Evolutionary conservation across 805 yeast species (phyloP), one percentile per base, ranked within the genome.

Genomic region (Candida sphagnicola): DNA sequence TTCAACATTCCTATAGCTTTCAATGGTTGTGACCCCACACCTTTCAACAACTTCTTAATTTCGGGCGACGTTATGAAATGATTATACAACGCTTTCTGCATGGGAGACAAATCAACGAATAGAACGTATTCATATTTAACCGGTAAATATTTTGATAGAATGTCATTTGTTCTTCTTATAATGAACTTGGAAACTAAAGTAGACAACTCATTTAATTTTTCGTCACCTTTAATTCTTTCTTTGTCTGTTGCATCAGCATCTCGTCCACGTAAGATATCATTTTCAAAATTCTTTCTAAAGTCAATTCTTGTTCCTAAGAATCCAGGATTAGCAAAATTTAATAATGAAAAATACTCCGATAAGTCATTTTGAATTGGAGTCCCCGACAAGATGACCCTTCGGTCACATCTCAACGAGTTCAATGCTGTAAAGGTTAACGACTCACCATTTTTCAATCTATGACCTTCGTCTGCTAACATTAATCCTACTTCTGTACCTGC

Each of bases 361-460:
- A 91, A 68, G 65, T 91, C 98, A 52, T 91, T 91, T 59, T 91
- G 99, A 46, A 91, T 90, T 0, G 99, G 99, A 0, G 99, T 91
- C 28, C 99, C 99, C 1, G 96, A 87, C 16, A 91, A 65, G 47
- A 91, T 91, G 5, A 91, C 97, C 41, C 99, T 73, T 52, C 99
- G 72, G 35, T 82, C 80, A 56, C 95, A 91, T 37, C 83, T 78
- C 39, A 93, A 72, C n/a, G 88, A 75, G 51, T 87, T 81, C 29
- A 91, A 70, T 0, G 97, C 87, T 0, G 87, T 86, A 50, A 89
- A 91, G 0, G 99, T 93, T 38, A 83, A 74, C 1, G 96, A 88
- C 26, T 91, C 98, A 13, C 95, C 95, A 57, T 91, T 67, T 36
- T 67, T 67, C 39, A 67, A 52, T 28, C 72, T 50, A 39, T 67